Evolutionary conservation across 2,329 filamentous ascomycete genomes (phyloP).

Genomic region (Graphiopsis chlorocephala): DNA sequence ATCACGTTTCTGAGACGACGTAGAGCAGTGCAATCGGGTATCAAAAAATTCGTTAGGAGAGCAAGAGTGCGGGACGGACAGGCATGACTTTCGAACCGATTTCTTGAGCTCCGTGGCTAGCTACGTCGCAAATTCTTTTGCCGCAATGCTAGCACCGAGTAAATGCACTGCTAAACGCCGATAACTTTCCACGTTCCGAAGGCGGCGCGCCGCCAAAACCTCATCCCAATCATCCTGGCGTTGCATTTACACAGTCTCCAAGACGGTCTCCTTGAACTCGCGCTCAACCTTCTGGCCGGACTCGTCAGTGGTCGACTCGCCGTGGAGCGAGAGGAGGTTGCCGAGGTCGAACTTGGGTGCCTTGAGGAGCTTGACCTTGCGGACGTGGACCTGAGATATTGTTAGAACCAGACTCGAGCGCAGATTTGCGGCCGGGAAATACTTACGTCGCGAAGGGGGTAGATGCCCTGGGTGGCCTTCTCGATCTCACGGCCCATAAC

Average conservation of each 20-base stretch:
- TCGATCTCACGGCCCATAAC: slow-evolving; percentile 99
- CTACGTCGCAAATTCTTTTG: slow-evolving; percentile 14
- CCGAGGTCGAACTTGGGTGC: slow-evolving; percentile 98
- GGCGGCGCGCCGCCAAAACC: slow-evolving; percentile 16
- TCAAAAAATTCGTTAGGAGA: slow-evolving; percentile 14
- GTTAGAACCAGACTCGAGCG: slow-evolving; percentile 33
- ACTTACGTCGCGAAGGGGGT: slow-evolving; percentile 95
- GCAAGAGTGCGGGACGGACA: slow-evolving; percentile 12
- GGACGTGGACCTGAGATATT: slow-evolving; percentile 81
- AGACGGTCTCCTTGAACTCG: slow-evolving; percentile 98
- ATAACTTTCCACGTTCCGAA: slow-evolving; percentile 16
- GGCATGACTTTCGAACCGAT: slow-evolving; percentile 17
- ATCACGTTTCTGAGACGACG: neutral
- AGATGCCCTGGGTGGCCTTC: slow-evolving; percentile 99
- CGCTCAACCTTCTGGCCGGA: slow-evolving; percentile 95
- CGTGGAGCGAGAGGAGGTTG: slow-evolving; percentile 92
- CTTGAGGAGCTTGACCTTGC: slow-evolving; percentile 99
- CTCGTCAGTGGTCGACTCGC: slow-evolving; percentile 94
- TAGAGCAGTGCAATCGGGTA: slow-evolving; percentile 3
- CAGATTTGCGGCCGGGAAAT: neutral
- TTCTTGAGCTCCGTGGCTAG: slow-evolving; percentile 17
- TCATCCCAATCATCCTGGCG: slow-evolving; percentile 13
- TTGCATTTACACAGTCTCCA: slow-evolving; percentile 78
- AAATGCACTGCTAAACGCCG: slow-evolving; percentile 18
- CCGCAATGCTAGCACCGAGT: slow-evolving; percentile 14